phyloP scores from a whole-genome alignment of 441 rosid species.

The Melastoma candidum region DNA sequence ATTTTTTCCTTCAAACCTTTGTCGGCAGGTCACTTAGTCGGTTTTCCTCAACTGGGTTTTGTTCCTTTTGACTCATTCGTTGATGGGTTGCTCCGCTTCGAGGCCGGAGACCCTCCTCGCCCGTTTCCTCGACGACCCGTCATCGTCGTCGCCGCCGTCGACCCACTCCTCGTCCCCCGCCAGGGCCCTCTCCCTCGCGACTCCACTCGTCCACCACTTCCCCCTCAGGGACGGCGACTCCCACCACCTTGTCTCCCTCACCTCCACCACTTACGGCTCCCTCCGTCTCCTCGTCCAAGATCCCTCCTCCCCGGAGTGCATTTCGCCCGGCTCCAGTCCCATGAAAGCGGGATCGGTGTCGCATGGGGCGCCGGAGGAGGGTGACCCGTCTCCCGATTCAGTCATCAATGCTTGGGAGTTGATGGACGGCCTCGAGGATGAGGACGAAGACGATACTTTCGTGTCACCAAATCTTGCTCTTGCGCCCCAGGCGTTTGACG shows the following conservation, averaged over 20 bases:
- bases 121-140: too few species aligned
- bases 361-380: conserved; percentile 17
- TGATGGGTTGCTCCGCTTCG: too few species aligned
- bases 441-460: conserved; percentile 34
- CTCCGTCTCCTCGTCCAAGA: conserved; percentile 23
- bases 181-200: conserved; percentile 48
- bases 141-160: too few species aligned
- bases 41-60: too few species aligned
- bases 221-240: conserved; percentile 77
- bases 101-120: too few species aligned
- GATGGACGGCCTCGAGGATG: conserved; percentile 58
- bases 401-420: conserved; percentile 96
- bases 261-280: conserved; percentile 81
- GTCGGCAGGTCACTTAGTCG: too few species aligned
- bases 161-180: not conserved
- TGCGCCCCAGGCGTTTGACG: too few species aligned
- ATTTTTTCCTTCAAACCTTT: too few species aligned
- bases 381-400: conserved; percentile 62
- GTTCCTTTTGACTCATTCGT: too few species aligned
- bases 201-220: conserved; percentile 79
- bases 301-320: conserved; percentile 18
- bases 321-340: not conserved
- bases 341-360: conserved; percentile 14
- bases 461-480: conserved; percentile 1
- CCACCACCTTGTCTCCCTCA: conserved; percentile 77